Percentiles rank a stretch among this genome's conserved stretches.
These are phyloP conservation scores for Zygosaccharomyces sapae DNA, from an alignment of 1,139 yeast genomes.

Conservation along the genomic window DNA sequence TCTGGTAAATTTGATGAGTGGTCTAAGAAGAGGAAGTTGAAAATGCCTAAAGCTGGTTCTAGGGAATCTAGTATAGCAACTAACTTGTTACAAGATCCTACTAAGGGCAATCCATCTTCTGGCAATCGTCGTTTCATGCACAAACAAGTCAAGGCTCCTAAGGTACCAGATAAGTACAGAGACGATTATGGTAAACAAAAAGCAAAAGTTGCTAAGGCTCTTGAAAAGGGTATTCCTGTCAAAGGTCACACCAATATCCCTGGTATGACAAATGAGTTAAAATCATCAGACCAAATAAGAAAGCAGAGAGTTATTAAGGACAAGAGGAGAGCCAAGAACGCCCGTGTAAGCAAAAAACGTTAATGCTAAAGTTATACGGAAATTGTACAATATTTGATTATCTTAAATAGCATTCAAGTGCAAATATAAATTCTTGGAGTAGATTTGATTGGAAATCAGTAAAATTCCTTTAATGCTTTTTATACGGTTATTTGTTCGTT, in stretches of 20 bases:
- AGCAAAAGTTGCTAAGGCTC: slow-evolving; percentile 76
- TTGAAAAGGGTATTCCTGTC: slow-evolving; percentile 67
- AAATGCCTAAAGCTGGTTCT: slow-evolving; percentile 53
- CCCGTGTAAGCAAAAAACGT: slow-evolving; percentile 62
- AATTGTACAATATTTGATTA: slow-evolving; percentile 1
- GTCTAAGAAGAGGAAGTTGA: slow-evolving; percentile 67
- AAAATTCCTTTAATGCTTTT: not conserved
- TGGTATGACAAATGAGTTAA: slow-evolving; percentile 59
- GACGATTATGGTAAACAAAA: slow-evolving; percentile 83
- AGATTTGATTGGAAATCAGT: not conserved
- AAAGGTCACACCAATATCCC: slow-evolving; percentile 57
- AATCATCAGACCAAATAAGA: slow-evolving; percentile 69
- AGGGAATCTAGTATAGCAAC: slow-evolving; percentile 41
- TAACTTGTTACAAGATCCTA: slow-evolving; percentile 31
- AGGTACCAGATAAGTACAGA: slow-evolving; percentile 79
- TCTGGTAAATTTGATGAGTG: slow-evolving; percentile 91
- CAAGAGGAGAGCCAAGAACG: slow-evolving; percentile 77
- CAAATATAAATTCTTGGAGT: not conserved
- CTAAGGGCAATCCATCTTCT: slow-evolving; percentile 23
- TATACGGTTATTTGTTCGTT: not conserved
- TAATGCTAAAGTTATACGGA: slow-evolving; percentile 5
- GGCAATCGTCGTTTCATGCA: slow-evolving; percentile 59
- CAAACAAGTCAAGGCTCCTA: slow-evolving; percentile 73
- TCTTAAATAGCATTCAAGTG: not conserved
- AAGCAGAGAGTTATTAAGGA: slow-evolving; percentile 69